A percentile compares a stretch with the other conserved stretches of the same genome.
phyloP scores from a whole-genome alignment of 805 yeast species.

The Alloascoidea africana region DNA sequence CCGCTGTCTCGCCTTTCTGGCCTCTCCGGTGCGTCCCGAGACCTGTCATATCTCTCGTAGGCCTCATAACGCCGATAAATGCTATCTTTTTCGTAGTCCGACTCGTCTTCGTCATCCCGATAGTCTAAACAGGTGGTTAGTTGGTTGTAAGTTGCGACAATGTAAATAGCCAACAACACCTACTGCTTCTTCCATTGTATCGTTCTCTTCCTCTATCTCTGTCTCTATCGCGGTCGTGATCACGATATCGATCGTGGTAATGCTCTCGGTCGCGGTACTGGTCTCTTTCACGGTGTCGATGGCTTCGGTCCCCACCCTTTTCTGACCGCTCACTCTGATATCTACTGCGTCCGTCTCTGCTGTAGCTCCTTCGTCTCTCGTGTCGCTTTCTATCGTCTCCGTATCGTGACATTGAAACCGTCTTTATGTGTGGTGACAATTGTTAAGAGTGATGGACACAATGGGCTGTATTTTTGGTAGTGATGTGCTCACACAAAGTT shows the following conservation, averaged over 20 bases:
- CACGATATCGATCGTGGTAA: constrained; percentile 4
- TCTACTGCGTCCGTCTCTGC: constrained; percentile 1
- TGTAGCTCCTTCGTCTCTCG: too few species aligned
- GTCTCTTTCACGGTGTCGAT: constrained; percentile 4
- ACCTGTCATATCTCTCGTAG: constrained; percentile 3
- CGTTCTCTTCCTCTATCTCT: constrained; percentile 3
- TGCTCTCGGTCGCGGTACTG: constrained; percentile 3
- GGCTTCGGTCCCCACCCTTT: constrained; percentile 5
- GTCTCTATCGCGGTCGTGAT: constrained; percentile 3
- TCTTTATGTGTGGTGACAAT: too few species aligned
- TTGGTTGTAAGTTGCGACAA: constrained; percentile 4
- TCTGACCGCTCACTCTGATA: too few species aligned
- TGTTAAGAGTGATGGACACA: too few species aligned
- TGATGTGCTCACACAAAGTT: too few species aligned
- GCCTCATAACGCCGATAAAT: background rate
- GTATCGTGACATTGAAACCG: too few species aligned
- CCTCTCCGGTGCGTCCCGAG: constrained; percentile 4
- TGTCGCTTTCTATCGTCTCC: too few species aligned
- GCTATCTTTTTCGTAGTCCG: constrained; percentile 1
- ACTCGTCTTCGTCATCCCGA: constrained; percentile 2
- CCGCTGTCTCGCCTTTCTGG: constrained; percentile 3
- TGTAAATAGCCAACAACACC: constrained; percentile 2
- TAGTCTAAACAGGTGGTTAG: too few species aligned
- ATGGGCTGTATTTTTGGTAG: too few species aligned
- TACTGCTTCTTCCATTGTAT: background rate